Conservation (phyloP, 1,284 basidiomycete genomes). For the Peniophora sp. region DNA sequence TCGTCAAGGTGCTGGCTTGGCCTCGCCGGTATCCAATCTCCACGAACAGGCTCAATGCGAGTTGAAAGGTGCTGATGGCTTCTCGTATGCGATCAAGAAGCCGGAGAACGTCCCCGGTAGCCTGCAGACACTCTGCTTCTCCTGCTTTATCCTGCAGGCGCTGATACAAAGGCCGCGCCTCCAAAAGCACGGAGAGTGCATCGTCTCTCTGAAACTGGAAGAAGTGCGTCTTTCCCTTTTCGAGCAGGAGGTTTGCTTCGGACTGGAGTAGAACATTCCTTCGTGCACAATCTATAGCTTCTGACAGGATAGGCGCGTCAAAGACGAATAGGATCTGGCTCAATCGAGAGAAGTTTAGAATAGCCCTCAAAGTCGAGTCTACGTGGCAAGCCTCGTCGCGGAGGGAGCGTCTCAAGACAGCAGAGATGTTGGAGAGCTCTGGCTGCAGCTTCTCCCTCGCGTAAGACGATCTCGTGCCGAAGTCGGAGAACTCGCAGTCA, state of each 20-base stretch:
- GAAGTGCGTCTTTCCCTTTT: no score
- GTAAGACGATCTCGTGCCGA: background rate
- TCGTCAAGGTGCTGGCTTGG: no score
- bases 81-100: background rate
- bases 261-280: background rate
- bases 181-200: no score
- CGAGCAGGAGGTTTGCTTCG: no score
- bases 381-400: background rate
- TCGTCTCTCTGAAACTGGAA: no score
- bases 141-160: no score
- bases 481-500: background rate
- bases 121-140: background rate
- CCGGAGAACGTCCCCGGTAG: background rate
- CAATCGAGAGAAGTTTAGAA: background rate
- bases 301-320: background rate
- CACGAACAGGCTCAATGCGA: no score
- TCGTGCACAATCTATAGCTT: background rate
- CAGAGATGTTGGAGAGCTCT: conserved; percentile 1
- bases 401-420: background rate
- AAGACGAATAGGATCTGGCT: background rate
- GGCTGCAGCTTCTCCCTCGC: background rate
- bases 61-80: no score
- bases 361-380: background rate
- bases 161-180: no score
- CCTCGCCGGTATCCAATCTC: no score